phyloP scores from a whole-genome alignment of 305 asterid species.

The Fraxinus greggii region DNA sequence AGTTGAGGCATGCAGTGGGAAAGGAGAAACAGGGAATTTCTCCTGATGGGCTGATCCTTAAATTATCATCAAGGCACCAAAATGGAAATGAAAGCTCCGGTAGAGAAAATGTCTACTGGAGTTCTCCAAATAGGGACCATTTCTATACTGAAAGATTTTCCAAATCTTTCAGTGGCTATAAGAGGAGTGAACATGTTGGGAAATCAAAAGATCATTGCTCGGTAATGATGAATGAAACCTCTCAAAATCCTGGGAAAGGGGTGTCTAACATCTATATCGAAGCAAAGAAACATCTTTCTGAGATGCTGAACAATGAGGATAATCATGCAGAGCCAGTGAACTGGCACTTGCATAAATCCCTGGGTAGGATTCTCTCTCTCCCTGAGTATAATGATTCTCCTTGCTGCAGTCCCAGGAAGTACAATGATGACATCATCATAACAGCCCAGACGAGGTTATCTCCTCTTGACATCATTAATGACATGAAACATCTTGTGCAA shows the following conservation, averaged over 20 bases:
- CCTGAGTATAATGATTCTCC: slow-evolving; percentile 66
- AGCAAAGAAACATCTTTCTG: slow-evolving; percentile 92
- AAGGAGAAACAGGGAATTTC: slow-evolving; percentile 58
- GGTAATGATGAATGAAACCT: slow-evolving; percentile 25
- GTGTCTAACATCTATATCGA: slow-evolving; percentile 67
- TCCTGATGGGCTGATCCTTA: slow-evolving; percentile 31
- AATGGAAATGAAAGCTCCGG: slow-evolving; percentile 37
- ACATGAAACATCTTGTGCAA: slow-evolving; percentile 31
- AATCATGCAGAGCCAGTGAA: slow-evolving; percentile 39
- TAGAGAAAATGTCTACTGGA: slow-evolving; percentile 67
- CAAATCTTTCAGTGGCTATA: slow-evolving; percentile 43
- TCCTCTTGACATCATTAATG: slow-evolving; percentile 34
- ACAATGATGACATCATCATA: slow-evolving; percentile 39
- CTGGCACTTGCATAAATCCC: slow-evolving; percentile 51
- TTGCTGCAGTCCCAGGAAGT: slow-evolving; percentile 57
- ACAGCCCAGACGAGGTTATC: slow-evolving; percentile 47
- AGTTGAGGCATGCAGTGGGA: slow-evolving; percentile 79
- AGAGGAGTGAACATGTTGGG: slow-evolving; percentile 45
- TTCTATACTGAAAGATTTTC: slow-evolving; percentile 72
- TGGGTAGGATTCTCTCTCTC: slow-evolving; percentile 78
- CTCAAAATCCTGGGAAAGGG: slow-evolving; percentile 37
- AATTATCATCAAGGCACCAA: slow-evolving; percentile 38
- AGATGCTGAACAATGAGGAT: slow-evolving; percentile 62
- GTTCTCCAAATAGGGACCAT: slow-evolving; percentile 91
- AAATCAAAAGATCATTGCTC: slow-evolving; percentile 34